phyloP scores from a whole-genome alignment of 192 early-diverging fungal genomes.

The Backusella liffmaniae region DNA sequence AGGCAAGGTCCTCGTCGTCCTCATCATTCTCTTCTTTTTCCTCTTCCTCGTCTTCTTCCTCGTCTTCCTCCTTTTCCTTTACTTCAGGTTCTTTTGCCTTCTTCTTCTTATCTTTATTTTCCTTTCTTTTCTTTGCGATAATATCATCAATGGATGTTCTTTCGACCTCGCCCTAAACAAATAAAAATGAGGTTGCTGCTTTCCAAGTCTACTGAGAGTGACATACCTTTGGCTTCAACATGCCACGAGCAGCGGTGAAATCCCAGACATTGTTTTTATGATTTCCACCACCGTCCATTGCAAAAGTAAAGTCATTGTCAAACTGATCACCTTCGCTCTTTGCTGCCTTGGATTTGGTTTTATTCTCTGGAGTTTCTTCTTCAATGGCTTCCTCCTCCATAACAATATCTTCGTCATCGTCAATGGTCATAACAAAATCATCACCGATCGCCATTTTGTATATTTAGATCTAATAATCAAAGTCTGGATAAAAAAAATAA shows the following conservation, averaged over 20 bases:
- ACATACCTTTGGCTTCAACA: constrained; percentile 59
- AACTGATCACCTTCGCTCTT: constrained; percentile 37
- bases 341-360: constrained; percentile 23
- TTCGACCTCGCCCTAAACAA: neutral
- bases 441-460: constrained; percentile 13
- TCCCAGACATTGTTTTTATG: constrained; percentile 71
- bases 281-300: constrained; percentile 68
- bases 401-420: constrained; percentile 61
- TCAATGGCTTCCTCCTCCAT: constrained; percentile 22
- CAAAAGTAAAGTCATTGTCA: constrained; percentile 76
- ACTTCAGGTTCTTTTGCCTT: constrained; percentile 31
- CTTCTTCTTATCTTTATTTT: constrained; percentile 19
- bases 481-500: neutral
- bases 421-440: constrained; percentile 75
- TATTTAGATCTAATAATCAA: constrained; percentile 10
- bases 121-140: constrained; percentile 40
- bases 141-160: constrained; percentile 40
- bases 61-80: constrained; percentile 43
- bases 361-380: constrained; percentile 11
- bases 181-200: neutral
- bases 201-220: neutral
- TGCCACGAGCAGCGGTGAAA: constrained; percentile 75
- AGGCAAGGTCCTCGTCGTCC: constrained; percentile 33
- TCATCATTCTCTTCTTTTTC: constrained; percentile 17
- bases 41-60: constrained; percentile 32